These are phyloP conservation scores for Nothophytophthora sp. DNA, from an alignment of 352 stramenopile genomes.

Conservation along the genomic window DNA sequence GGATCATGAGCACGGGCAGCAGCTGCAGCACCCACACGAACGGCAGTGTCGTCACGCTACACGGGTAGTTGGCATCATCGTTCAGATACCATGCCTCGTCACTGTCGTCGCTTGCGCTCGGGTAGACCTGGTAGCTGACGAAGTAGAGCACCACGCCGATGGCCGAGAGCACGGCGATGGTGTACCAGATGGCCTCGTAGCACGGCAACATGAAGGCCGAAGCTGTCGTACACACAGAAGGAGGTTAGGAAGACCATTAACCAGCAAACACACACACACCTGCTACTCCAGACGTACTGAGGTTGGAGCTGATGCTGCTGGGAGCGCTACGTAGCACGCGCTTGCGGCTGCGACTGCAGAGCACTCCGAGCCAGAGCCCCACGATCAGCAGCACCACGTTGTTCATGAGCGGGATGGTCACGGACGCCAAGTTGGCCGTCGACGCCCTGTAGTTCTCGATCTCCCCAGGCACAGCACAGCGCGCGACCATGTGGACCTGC, in stretches of 20 bases:
- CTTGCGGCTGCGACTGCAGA: conserved; percentile 79
- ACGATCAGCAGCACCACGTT: conserved; percentile 72
- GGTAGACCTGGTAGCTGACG: conserved; percentile 47
- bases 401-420: conserved; percentile 67
- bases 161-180: conserved; percentile 55
- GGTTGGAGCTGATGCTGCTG: conserved; percentile 61
- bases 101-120: conserved; percentile 15
- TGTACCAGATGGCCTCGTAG: conserved; percentile 88
- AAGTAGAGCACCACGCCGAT: conserved; percentile 53
- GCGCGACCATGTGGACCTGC: conserved; percentile 34
- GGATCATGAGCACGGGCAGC: conserved; percentile 84
- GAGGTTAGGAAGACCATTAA: background rate
- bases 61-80: conserved; percentile 47
- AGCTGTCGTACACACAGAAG: conserved; percentile 27
- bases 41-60: conserved; percentile 53
- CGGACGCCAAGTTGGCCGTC: conserved; percentile 44
- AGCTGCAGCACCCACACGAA: conserved; percentile 79
- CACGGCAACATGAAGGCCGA: conserved; percentile 89
- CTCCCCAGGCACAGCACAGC: conserved; percentile 42
- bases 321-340: conserved; percentile 62
- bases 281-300: conserved; percentile 51
- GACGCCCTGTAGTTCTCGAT: conserved; percentile 25
- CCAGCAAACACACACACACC: background rate
- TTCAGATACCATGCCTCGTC: conserved; percentile 14
- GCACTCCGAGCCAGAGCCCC: conserved; percentile 65